phyloP scores from a whole-genome alignment of 768 basidiomycete species.

The Tulasnella sp. region DNA sequence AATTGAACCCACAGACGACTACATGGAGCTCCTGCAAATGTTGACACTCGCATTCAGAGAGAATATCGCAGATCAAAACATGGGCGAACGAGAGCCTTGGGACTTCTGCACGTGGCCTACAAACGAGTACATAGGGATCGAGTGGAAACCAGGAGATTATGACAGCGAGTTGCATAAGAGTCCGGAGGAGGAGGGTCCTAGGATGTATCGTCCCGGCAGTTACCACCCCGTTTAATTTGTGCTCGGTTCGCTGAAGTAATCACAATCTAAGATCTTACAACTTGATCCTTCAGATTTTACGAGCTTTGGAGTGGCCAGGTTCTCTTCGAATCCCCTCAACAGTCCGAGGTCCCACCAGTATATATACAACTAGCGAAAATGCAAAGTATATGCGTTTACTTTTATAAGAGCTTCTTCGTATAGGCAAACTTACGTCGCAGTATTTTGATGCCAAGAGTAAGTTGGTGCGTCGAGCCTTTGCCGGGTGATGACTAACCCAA shows the following conservation, averaged over 20 bases:
- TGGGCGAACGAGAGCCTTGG: not conserved
- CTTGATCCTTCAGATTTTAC: not conserved
- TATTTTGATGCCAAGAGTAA: not conserved
- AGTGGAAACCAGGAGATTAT: not conserved
- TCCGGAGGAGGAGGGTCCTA: not conserved
- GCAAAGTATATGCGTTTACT: conserved; percentile 3
- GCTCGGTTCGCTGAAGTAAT: not conserved
- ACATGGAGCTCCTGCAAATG: not conserved
- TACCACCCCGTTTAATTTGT: not conserved
- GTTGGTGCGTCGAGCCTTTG: not conserved
- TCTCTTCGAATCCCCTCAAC: not conserved
- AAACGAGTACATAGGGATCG: not conserved
- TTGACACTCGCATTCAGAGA: not conserved
- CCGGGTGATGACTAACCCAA: not conserved
- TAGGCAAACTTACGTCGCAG: not conserved
- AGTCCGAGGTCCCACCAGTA: not conserved
- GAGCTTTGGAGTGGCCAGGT: not conserved
- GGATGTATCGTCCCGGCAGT: conserved; percentile 6
- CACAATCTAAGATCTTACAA: not conserved
- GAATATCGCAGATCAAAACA: not conserved
- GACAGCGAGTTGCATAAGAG: not conserved
- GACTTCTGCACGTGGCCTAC: not conserved
- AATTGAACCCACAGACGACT: not conserved
- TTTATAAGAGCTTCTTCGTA: not conserved
- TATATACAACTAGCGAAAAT: not conserved